Percentiles rank a stretch among this genome's conserved stretches.
phyloP scores from a whole-genome alignment of 1,284 basidiomycete species.

The Laetiporus sulphureus region DNA sequence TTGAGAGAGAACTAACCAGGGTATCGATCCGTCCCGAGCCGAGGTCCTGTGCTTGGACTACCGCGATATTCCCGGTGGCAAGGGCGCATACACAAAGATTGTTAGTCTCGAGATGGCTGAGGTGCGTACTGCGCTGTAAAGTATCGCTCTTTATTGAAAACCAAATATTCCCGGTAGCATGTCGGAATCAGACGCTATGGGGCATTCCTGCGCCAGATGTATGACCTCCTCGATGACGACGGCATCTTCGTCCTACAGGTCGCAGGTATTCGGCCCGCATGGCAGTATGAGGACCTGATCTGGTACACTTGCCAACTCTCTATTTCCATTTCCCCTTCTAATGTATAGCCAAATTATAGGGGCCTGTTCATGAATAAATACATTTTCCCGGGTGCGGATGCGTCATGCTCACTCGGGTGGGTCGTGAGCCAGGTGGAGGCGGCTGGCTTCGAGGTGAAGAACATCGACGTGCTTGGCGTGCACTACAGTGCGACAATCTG shows the following conservation, averaged over 20 bases:
- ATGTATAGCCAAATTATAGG: no score
- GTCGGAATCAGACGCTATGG: constrained; percentile 94
- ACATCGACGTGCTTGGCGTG: constrained; percentile 93
- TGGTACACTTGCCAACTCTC: constrained; percentile 71
- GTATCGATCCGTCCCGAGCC: constrained; percentile 59
- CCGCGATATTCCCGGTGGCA: constrained; percentile 81
- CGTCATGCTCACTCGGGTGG: constrained; percentile 93
- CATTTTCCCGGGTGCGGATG: constrained; percentile 97
- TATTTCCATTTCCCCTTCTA: no score
- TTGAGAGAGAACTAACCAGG: constrained; percentile 7
- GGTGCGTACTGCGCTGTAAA: constrained; percentile 33
- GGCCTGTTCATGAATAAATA: constrained; percentile 96
- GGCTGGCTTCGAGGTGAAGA: constrained; percentile 96
- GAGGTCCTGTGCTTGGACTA: constrained; percentile 94
- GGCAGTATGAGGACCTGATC: constrained; percentile 98
- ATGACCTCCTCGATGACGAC: constrained; percentile 91
- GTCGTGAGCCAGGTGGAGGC: constrained; percentile 83
- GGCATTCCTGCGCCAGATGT: constrained; percentile 86
- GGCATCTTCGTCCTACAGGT: constrained; percentile 96
- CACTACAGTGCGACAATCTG: constrained; percentile 95
- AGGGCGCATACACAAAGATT: constrained; percentile 89
- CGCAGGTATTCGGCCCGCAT: constrained; percentile 86
- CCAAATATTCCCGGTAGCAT: constrained; percentile 41
- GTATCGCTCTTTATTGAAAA: no score
- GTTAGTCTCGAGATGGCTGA: constrained; percentile 98